phyloP scores from a whole-genome alignment of 2,329 filamentous ascomycete genomes.

The Aspergillus fructus region DNA sequence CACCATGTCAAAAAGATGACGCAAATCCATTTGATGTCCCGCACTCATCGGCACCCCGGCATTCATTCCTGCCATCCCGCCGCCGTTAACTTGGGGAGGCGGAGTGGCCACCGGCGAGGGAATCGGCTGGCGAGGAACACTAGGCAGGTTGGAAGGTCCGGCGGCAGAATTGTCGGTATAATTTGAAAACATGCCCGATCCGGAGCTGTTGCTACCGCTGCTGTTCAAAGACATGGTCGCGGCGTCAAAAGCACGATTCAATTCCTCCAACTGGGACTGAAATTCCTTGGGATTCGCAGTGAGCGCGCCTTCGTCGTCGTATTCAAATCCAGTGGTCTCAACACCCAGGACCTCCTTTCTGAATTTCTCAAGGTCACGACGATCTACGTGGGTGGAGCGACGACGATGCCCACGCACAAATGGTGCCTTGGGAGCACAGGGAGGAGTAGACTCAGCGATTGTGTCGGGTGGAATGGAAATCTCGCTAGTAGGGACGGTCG shows the following conservation, averaged over 20 bases:
- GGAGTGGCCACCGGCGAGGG: slow-evolving; percentile 33
- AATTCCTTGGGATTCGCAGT: slow-evolving; percentile 20
- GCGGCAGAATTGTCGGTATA: slow-evolving; percentile 32
- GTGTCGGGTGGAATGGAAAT: slow-evolving; percentile 23
- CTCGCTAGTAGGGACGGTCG: slow-evolving; percentile 4
- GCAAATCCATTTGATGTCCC: slow-evolving; percentile 53
- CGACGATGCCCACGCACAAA: slow-evolving; percentile 41
- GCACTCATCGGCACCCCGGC: slow-evolving; percentile 45
- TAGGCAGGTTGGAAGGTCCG: slow-evolving; percentile 31
- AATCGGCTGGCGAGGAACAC: slow-evolving; percentile 35
- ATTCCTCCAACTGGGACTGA: slow-evolving; percentile 32
- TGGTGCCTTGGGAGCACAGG: slow-evolving; percentile 34
- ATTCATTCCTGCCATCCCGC: slow-evolving; percentile 39
- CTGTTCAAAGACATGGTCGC: slow-evolving; percentile 39
- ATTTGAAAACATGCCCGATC: slow-evolving; percentile 31
- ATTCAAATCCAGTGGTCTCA: slow-evolving; percentile 28
- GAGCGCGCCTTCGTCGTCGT: slow-evolving; percentile 30
- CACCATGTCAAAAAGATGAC: slow-evolving; percentile 52
- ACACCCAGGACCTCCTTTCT: slow-evolving; percentile 36
- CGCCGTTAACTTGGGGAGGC: slow-evolving; percentile 35
- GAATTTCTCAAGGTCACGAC: slow-evolving; percentile 39
- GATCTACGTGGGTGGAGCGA: slow-evolving; percentile 43
- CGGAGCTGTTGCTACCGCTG: slow-evolving; percentile 26
- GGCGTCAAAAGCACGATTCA: slow-evolving; percentile 37
- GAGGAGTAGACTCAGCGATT: slow-evolving; percentile 30